Evolutionary conservation across 768 basidiomycete species (phyloP).

Genomic region (Dendrothele bispora): DNA sequence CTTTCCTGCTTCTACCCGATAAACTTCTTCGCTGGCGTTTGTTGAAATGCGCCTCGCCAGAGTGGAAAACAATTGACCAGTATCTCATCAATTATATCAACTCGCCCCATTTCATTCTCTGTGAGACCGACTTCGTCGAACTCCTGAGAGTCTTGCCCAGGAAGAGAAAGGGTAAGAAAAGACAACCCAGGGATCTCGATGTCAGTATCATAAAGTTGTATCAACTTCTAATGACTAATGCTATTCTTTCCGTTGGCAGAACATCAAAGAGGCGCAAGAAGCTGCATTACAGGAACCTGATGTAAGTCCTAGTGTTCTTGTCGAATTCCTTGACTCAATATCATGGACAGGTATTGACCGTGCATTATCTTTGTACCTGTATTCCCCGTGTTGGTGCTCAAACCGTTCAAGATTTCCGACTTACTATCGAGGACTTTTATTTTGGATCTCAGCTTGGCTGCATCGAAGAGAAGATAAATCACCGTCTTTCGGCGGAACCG

Average conservation of each 20-base stretch:
- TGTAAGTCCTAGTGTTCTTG: conserved; percentile 15
- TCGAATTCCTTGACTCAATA: conserved; percentile 11
- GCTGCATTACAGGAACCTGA: too few species aligned
- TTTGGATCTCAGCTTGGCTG: too few species aligned
- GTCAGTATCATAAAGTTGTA: conserved; percentile 31
- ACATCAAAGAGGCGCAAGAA: neutral
- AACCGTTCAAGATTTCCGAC: too few species aligned
- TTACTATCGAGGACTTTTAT: too few species aligned
- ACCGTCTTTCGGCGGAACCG: too few species aligned
- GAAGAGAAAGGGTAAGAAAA: conserved; percentile 21
- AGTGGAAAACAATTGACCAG: conserved; percentile 36
- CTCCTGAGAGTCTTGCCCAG: conserved; percentile 38
- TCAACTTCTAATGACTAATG: conserved; percentile 14
- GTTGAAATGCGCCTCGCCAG: conserved; percentile 36
- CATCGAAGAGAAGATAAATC: too few species aligned
- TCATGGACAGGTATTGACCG: too few species aligned
- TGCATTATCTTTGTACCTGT: too few species aligned
- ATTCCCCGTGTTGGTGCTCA: too few species aligned
- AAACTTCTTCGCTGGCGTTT: conserved; percentile 46
- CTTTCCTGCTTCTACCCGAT: conserved; percentile 34
- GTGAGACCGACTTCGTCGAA: conserved; percentile 31
- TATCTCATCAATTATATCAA: conserved; percentile 20
- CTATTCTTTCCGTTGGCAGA: neutral
- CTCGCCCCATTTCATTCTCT: conserved; percentile 18
- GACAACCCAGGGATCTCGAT: conserved; percentile 30